phyloP scores from a whole-genome alignment of 169 alveolate species.

The Plasmodium coatneyi region DNA sequence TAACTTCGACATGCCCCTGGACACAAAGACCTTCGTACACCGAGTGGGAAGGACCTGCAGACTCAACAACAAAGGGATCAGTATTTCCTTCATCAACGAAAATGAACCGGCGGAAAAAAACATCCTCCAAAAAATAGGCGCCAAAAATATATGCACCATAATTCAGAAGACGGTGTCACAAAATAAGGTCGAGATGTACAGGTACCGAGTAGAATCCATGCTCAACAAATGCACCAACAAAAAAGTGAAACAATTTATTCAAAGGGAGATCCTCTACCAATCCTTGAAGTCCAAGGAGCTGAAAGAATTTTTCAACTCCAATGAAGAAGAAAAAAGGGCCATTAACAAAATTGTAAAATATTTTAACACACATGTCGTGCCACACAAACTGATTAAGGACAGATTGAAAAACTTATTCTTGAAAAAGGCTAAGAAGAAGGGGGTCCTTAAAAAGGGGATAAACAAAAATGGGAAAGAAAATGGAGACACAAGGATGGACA shows the following conservation, averaged over 20 bases:
- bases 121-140: constrained; percentile 9
- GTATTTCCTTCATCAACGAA: constrained; percentile 82
- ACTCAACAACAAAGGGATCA: constrained; percentile 94
- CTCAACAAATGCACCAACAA: constrained; percentile 40
- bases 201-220: constrained; percentile 68
- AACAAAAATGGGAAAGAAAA: not conserved
- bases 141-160: constrained; percentile 33
- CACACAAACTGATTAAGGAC: constrained; percentile 57
- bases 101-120: constrained; percentile 71
- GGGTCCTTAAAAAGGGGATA: not conserved
- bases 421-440: not conserved
- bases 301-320: constrained; percentile 46
- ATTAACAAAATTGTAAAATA: constrained; percentile 35
- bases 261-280: constrained; percentile 56
- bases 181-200: constrained; percentile 25
- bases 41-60: constrained; percentile 99
- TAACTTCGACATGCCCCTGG: constrained; percentile 97
- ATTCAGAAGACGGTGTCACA: not conserved
- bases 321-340: constrained; percentile 22
- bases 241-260: constrained; percentile 34
- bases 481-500: not conserved
- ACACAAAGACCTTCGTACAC: constrained; percentile 94
- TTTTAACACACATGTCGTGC: constrained; percentile 21
- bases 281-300: constrained; percentile 44
- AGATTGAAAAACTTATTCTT: constrained; percentile 33